Conservation (phyloP, 495 filamentous ascomycete species). For the Penicillium mononematosum region DNA sequence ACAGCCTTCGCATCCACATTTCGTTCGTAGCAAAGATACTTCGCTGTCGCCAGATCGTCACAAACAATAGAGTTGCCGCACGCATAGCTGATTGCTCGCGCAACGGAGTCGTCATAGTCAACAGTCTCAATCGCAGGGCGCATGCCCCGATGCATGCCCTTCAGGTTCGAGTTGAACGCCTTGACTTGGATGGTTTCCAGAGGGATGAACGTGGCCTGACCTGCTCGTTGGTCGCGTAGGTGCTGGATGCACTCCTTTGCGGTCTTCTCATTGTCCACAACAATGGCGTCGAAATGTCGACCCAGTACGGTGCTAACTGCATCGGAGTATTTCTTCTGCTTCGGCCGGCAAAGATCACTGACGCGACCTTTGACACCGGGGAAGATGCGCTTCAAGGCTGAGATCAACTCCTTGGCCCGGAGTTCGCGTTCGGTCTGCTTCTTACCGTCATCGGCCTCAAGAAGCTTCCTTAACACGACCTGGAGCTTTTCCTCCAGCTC, state of each 20-base stretch:
- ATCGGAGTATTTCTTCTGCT: constrained; percentile 92
- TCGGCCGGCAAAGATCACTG: constrained; percentile 89
- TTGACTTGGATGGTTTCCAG: constrained; percentile 96
- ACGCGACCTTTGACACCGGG: constrained; percentile 88
- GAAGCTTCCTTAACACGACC: constrained; percentile 72
- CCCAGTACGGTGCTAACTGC: constrained; percentile 91
- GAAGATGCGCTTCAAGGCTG: constrained; percentile 84
- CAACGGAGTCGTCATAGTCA: constrained; percentile 82
- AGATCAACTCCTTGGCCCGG: constrained; percentile 72
- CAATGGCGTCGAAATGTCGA: constrained; percentile 86
- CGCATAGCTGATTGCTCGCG: constrained; percentile 90
- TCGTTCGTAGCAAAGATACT: constrained; percentile 82
- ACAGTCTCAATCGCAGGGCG: constrained; percentile 94
- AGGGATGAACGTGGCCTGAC: constrained; percentile 88
- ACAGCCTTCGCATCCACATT: constrained; percentile 91
- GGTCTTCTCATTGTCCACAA: constrained; percentile 95
- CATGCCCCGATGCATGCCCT: constrained; percentile 80
- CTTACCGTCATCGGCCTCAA: constrained; percentile 77
- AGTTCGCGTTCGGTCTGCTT: constrained; percentile 81
- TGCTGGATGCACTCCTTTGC: constrained; percentile 93
- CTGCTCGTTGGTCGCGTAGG: constrained; percentile 80
- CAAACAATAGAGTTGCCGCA: constrained; percentile 96
- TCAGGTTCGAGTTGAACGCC: constrained; percentile 81
- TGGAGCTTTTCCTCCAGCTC: constrained; percentile 90
- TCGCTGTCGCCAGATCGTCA: constrained; percentile 80